Base-by-base conservation (phyloP, 345 rosid genomes). In the Sisymbrium irio region DNA sequence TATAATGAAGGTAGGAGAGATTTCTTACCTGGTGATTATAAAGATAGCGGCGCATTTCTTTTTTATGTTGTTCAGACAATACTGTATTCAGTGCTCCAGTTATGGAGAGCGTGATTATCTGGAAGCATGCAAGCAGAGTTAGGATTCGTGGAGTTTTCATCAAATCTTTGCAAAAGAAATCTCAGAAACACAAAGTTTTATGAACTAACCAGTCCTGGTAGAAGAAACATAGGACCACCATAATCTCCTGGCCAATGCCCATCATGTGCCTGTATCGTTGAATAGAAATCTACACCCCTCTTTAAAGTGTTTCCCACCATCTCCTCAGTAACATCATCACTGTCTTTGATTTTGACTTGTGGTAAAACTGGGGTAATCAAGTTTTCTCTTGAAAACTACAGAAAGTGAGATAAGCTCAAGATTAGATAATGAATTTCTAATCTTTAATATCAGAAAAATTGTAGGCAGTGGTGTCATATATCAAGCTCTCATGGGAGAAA, bases 231-330 rank as follows among this genome's bases (percentile, higher is more conserved):
- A 50, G 99, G 97, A 68, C 99, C 99, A 25, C 97, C 97, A 81
- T 95, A 95, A 80, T 95, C 99, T n/a, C 99, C 97, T 0, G 97
- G 91, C 99, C 99, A 95, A 70, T 95, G 97, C 32, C 97, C 99
- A 51, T 95, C 99, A 45, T 84, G 82, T 2, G 96, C 97, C 80
- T 92, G 97, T 22, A 92, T 70, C 36, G 85, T 80, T 49, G 99
- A 89, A 81, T 88, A 80, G 78, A 82, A 90, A 77, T 74, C 80
- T 72, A 95, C 8, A 62, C 89, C 96, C 79, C 93, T 92, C 79
- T 81, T 83, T 59, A 95, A 79, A 4, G 92, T 82, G 54, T 18
- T 63, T 2, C 78, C 81, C 64, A 95, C 92, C 47, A 73, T 82
- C 75, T 83, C 86, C 56, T 87, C 92, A 0, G 96, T 82, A 39